phyloP scores from a whole-genome alignment of 768 basidiomycete species.

The Mrakia hoshinonis region DNA sequence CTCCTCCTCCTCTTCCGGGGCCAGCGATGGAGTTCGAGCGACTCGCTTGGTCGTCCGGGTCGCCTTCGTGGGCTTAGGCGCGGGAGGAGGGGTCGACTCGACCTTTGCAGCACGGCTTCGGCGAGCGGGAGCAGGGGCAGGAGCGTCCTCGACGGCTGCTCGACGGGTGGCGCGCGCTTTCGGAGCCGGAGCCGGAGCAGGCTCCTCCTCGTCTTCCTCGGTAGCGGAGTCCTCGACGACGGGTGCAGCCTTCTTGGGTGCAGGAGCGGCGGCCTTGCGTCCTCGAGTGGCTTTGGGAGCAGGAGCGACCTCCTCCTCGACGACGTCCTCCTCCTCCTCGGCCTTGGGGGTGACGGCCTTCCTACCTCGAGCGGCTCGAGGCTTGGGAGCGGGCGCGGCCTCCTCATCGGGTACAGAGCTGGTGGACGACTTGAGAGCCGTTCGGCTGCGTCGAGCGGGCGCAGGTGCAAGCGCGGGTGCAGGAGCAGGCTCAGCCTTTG shows the following conservation, averaged over 20 bases:
- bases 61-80: neutral
- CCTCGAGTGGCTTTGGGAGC: slow-evolving; percentile 7
- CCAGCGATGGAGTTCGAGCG: neutral
- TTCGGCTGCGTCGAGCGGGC: slow-evolving; percentile 2
- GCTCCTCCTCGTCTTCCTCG: neutral
- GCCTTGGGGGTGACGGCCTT: slow-evolving; percentile 1
- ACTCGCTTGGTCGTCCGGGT: slow-evolving; percentile 8
- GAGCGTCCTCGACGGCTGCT: neutral
- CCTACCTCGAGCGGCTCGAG: slow-evolving; percentile 2
- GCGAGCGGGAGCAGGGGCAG: neutral
- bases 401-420: neutral
- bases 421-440: neutral
- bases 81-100: neutral
- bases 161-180: neutral
- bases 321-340: neutral
- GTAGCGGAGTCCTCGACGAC: neutral
- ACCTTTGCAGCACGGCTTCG: neutral
- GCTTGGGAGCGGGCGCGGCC: neutral
- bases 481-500: neutral
- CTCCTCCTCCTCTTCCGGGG: neutral
- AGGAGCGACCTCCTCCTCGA: neutral
- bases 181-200: neutral
- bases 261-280: slow-evolving; percentile 5
- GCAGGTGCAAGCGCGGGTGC: neutral
- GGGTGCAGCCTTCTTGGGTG: neutral